Evolutionary conservation across 2,329 filamentous ascomycete species (phyloP), one percentile per base, ranked within the genome.

Genomic region (Fusarium sp.): DNA sequence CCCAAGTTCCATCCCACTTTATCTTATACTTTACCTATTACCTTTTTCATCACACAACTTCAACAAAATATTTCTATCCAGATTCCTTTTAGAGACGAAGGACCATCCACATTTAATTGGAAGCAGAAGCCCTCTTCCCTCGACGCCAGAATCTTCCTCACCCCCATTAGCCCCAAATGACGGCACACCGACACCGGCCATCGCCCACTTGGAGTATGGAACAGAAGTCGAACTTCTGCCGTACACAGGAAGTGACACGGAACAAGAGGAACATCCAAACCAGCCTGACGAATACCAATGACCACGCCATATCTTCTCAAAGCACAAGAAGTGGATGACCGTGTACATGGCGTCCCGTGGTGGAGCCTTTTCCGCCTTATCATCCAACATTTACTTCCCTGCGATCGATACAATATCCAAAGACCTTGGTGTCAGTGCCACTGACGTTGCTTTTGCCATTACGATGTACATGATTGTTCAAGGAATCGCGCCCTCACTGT

Each of bases 341-440:
- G 37, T 60, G 7, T 60, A 42, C 45, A 25, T 60, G 16, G 57
- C 52, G 4, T 52, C 57, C 10, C 7, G 37, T 11, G 57, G 45
- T 4, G 45, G 57, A 27, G 23, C 57, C 3, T 52, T 60, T 35
- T 60, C 57, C 10, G 45, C 57, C n/a, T n/a, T 60, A 7, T 52
- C 57, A 15, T 60, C 57, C 12, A 60, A 60, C 27, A 60, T 52
- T 12, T 60, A 52, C 37, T 60, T 60, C 29, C 57, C 57, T 1
- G 57, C 29, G 5, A 60, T 60, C 18, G 15, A 52, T 35, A 27
- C 45, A 42, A 52, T 42, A 52, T 60, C 45, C n/a, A 42, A 33
- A 37, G 45, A 60, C 35, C 57, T 60, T 29, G n/a, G 45, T 2
- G 23, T 51, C 18, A 42, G n/a, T 11, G 23, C n/a, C 19, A 52